Evolutionary conservation across 805 yeast genomes (phyloP).

Genomic region (Metschnikowia henanensis): DNA sequence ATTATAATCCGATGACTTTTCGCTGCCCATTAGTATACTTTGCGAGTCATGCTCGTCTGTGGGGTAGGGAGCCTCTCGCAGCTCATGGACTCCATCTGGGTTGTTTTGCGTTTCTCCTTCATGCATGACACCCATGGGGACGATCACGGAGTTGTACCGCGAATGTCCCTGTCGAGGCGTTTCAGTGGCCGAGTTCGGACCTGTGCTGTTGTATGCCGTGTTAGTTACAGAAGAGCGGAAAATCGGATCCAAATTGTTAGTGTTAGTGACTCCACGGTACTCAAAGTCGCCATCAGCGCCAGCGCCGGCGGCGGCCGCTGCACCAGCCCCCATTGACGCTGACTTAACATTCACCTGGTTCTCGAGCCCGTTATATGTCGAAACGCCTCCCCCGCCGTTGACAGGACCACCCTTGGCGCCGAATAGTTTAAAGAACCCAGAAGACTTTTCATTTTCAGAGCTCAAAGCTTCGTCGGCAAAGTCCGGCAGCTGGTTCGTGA

Average conservation of each 20-base stretch:
- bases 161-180: conserved; percentile 14
- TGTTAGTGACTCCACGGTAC: conserved; percentile 45
- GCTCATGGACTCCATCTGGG: neutral
- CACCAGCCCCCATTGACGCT: conserved; percentile 14
- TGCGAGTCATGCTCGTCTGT: conserved; percentile 6
- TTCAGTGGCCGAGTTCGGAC: conserved; percentile 13
- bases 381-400: conserved; percentile 20
- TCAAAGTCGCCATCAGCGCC: conserved; percentile 33
- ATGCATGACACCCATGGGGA: conserved; percentile 11
- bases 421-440: conserved; percentile 32
- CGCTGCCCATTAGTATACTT: conserved; percentile 7
- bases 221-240: conserved; percentile 22
- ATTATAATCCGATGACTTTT: conserved; percentile 14
- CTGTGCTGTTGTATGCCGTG: conserved; percentile 13
- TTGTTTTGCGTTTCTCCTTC: conserved; percentile 5
- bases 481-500: conserved; percentile 45
- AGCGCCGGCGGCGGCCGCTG: conserved; percentile 5
- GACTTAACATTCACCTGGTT: conserved; percentile 21
- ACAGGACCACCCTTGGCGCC: conserved; percentile 24
- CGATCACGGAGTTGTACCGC: conserved; percentile 15
- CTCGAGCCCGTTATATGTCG: conserved; percentile 29
- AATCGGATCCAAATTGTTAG: conserved; percentile 42
- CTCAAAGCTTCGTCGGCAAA: conserved; percentile 34
- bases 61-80: conserved; percentile 12
- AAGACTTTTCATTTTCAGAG: conserved; percentile 19